Evolutionary conservation across 352 stramenopile genomes (phyloP).

Genomic region (Phytophthora kernoviae): DNA sequence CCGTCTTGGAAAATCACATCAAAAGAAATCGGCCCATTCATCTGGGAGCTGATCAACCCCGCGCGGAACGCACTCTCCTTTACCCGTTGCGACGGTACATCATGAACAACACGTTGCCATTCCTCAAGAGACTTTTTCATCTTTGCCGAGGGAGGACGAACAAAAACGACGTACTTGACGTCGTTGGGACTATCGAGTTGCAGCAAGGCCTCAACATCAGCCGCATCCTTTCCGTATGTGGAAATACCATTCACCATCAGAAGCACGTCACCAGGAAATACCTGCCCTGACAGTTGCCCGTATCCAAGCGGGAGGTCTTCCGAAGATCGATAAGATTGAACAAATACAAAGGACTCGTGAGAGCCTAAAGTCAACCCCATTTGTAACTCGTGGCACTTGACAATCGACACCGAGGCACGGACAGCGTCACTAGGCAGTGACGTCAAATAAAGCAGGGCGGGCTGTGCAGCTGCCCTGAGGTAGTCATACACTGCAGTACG

Average conservation of each 20-base stretch:
- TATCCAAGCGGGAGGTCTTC: constrained; percentile 41
- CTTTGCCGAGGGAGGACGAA: constrained; percentile 42
- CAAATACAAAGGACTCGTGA: constrained; percentile 47
- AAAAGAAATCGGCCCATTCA: constrained; percentile 28
- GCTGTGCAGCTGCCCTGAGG: constrained; percentile 37
- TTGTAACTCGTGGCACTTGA: constrained; percentile 48
- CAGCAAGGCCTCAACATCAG: constrained; percentile 47
- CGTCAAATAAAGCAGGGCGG: constrained; percentile 50
- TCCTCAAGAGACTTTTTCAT: constrained; percentile 42
- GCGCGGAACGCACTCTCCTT: constrained; percentile 33
- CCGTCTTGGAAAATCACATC: constrained; percentile 78
- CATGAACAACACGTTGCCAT: constrained; percentile 30
- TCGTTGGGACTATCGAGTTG: constrained; percentile 25
- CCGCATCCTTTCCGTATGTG: constrained; percentile 31
- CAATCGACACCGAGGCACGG: constrained; percentile 67
- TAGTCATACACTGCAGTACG: constrained; percentile 41
- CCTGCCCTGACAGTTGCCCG: constrained; percentile 59
- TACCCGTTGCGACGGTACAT: constrained; percentile 34
- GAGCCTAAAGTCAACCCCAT: constrained; percentile 45
- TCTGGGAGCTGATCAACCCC: constrained; percentile 15
- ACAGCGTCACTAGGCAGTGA: constrained; percentile 55
- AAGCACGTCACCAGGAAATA: constrained; percentile 73
- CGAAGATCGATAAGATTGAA: constrained; percentile 45
- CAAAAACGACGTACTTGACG: constrained; percentile 41
- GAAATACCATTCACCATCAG: constrained; percentile 50